A percentile compares a stretch with the other conserved stretches of the same genome.
phyloP scores from a whole-genome alignment of 106 monocot genomes.

The Apostasia ramifera region DNA sequence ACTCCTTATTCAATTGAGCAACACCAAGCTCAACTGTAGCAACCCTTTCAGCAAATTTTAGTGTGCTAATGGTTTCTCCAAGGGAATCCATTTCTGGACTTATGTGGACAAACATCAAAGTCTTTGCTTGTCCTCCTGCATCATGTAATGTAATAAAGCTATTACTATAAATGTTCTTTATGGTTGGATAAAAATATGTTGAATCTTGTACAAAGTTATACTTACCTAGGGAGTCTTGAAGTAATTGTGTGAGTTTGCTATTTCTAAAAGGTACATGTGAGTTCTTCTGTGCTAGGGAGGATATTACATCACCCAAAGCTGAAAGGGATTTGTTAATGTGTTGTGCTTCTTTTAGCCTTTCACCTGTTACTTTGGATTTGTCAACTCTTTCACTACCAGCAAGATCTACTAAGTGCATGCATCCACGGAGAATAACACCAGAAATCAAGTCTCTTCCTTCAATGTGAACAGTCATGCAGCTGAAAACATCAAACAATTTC shows the following conservation, averaged over 20 bases:
- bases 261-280: slow-evolving; percentile 87
- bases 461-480: slow-evolving; percentile 80
- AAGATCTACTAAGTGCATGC: slow-evolving; percentile 80
- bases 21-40: slow-evolving; percentile 77
- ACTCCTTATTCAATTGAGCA: slow-evolving; percentile 61
- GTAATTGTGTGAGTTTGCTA: slow-evolving; percentile 79
- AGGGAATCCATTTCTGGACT: slow-evolving; percentile 70
- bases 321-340: slow-evolving; percentile 86
- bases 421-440: slow-evolving; percentile 53
- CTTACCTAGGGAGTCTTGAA: slow-evolving; percentile 83
- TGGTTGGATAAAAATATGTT: neutral
- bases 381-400: slow-evolving; percentile 84
- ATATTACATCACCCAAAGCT: slow-evolving; percentile 75
- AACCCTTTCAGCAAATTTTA: slow-evolving; percentile 80
- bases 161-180: neutral
- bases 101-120: slow-evolving; percentile 85
- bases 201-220: neutral
- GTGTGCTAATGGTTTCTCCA: slow-evolving; percentile 72
- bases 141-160: neutral
- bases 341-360: slow-evolving; percentile 73
- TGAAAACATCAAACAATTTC: slow-evolving; percentile 12
- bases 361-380: slow-evolving; percentile 76
- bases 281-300: slow-evolving; percentile 66
- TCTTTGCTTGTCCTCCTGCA: slow-evolving; percentile 81
- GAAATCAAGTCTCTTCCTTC: slow-evolving; percentile 69